Base-by-base conservation (phyloP, 257 asterid species). In the Solanum piurae region DNA sequence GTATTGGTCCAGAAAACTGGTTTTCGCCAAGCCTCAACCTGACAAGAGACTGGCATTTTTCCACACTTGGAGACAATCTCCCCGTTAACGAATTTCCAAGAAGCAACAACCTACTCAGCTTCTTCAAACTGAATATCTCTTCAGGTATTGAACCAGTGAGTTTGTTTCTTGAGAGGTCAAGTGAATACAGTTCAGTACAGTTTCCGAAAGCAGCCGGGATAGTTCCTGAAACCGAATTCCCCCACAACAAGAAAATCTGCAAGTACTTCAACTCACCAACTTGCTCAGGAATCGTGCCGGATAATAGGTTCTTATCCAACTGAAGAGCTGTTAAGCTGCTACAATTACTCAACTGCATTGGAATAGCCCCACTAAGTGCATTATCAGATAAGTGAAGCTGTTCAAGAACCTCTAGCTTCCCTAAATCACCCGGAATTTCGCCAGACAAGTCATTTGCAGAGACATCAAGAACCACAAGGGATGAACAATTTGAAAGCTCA, bases 231-330 rank as follows among this genome's bases (percentile, higher is more conserved):
- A 95, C 95, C 0, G 90, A 92, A 87, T 96, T 96, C 42, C 95
- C 98, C 99, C 99, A 96, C 88, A 96, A 87, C 93, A 93, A 93
- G 52, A 96, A 93, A 74, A 94, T 95, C 95, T 96, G 99, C 87
- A 96, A 79, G 79, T 92, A 83, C 94, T 92, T 94, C 23, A 96
- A 89, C 36, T 92, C 88, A 7, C 98, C 98, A 25, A 96, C 69
- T 71, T 92, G 91, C 88, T 88, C 72, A 0, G 99, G 98, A 85
- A 97, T 93, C 60, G 73, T 93, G 83, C 44, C 98, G 1, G 97
- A 93, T 38, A 97, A 83, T 83, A 90, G 95, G 90, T 97, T 97
- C 73, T 94, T 94, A 84, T 95, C 98, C 2, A 95, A 91, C 94
- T 95, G 99, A 75, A 97, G 94, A 79, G 97, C 93, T 7, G 93